Percentiles rank a stretch among this genome's conserved stretches.
phyloP scores from a whole-genome alignment of 306 rosid species.

The Vigna nakashimae region DNA sequence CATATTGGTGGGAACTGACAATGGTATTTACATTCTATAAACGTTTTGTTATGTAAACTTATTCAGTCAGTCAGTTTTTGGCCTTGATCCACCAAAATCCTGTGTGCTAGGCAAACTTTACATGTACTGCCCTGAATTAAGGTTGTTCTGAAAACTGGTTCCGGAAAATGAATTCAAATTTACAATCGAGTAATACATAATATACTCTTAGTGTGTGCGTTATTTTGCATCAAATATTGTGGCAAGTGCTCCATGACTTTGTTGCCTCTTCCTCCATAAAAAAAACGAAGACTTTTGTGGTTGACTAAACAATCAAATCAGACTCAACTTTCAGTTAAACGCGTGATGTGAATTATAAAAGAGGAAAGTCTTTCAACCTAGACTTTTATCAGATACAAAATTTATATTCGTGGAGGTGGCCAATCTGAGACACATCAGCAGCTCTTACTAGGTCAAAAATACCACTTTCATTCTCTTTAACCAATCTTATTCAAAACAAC shows the following conservation, averaged over 20 bases:
- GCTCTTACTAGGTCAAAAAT: constrained; percentile 30
- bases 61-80: too few species aligned
- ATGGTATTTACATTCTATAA: too few species aligned
- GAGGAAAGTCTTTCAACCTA: constrained; percentile 3
- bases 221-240: constrained; percentile 7
- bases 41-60: too few species aligned
- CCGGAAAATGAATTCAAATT: background rate
- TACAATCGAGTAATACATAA: constrained; percentile 13
- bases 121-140: background rate
- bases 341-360: background rate
- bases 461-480: background rate
- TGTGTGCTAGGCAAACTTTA: too few species aligned
- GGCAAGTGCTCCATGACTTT: background rate
- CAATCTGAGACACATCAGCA: background rate
- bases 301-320: constrained; percentile 21
- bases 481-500: background rate
- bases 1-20: too few species aligned
- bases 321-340: background rate
- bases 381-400: background rate
- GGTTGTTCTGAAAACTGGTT: background rate
- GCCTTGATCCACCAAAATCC: too few species aligned
- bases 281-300: background rate
- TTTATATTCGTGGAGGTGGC: background rate
- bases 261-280: background rate
- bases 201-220: background rate